Evolutionary conservation across 345 rosid genomes (phyloP), one percentile per base, ranked within the genome.

Genomic region (Viola odorata): DNA sequence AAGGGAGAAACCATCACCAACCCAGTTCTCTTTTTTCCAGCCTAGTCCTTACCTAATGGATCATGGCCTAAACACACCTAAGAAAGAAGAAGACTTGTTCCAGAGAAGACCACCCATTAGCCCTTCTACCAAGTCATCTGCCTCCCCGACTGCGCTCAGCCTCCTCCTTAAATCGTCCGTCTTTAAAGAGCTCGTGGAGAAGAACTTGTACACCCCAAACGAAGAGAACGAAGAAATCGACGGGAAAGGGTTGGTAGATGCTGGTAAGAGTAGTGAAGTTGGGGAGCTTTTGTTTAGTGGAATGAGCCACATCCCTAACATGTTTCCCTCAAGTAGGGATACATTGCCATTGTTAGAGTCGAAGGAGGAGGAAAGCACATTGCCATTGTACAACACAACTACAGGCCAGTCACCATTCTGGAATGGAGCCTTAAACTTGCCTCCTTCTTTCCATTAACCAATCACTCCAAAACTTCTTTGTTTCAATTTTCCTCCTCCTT

Each of bases 131-230:
- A 65, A 44, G 51, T 61, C 80, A 7, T 51, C 66, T 0, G 55
- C 80, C 47, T 58, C 84, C 37, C 61, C 85, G 16, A 68, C 85
- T 4, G 86, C 86, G 16, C 76, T 78, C 9, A 39, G 83, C 38
- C 78, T 76, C 55, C 81, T 81, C 70, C 73, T 78, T 15, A 76
- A 75, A 49, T 78, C 86, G 14, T 74, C 83, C 0, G 39, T 82
- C 50, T 82, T 72, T 41, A 76, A 69, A 53, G 73, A 82, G 52
- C 75, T 82, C 5, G 80, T 82, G 5, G 78, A 82, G 65, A 73
- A 74, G 64, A 82, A 74, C 67, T 55, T 58, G 52, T 69, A 63
- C 39, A 12, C 53, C 41, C n/a, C 42, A 36, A 32, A 7, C 2
- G 52, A 68, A 16, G 72, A 57, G 36, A 8, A 12, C 12, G 55